phyloP scores from a whole-genome alignment of 176 grass and related monocot genomes.

The Carex pumila region DNA sequence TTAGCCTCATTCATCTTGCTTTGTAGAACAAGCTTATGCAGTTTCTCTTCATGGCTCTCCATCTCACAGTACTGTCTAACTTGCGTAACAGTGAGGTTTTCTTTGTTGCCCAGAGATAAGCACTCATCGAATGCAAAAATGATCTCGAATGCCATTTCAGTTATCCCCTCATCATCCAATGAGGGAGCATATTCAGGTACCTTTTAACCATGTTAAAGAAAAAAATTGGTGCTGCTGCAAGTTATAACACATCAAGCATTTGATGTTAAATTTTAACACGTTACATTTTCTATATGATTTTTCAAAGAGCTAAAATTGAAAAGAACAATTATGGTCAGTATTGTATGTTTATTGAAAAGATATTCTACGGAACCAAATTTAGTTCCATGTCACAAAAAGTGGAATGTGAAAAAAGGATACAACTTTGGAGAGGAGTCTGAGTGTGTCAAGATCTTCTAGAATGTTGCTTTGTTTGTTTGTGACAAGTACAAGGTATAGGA shows the following conservation, averaged over 20 bases:
- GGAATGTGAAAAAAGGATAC: slow-evolving; percentile 49
- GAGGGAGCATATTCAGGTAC: slow-evolving; percentile 75
- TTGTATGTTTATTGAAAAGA: background rate
- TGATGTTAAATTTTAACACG: background rate
- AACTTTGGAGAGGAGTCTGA: slow-evolving; percentile 83
- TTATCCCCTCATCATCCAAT: slow-evolving; percentile 66
- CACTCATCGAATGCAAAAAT: slow-evolving; percentile 73
- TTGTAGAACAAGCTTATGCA: slow-evolving; percentile 61
- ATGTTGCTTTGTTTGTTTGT: slow-evolving; percentile 94
- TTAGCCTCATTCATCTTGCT: slow-evolving; percentile 87
- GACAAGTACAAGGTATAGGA: slow-evolving; percentile 51
- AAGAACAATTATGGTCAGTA: background rate
- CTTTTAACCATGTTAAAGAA: slow-evolving; percentile 56
- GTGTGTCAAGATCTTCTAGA: slow-evolving; percentile 81
- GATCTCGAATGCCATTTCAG: slow-evolving; percentile 55
- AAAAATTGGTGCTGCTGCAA: slow-evolving; percentile 18
- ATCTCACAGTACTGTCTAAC: slow-evolving; percentile 85
- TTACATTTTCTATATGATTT: background rate
- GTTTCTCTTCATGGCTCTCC: slow-evolving; percentile 85
- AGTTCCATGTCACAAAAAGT: background rate
- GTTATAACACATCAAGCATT: background rate
- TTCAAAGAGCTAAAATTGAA: background rate
- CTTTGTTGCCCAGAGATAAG: slow-evolving; percentile 84
- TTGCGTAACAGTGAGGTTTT: slow-evolving; percentile 73
- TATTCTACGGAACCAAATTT: background rate